Percentiles rank a stretch among this genome's conserved stretches.
These are phyloP conservation scores for Leersia perrieri DNA, from an alignment of 176 grass and related monocot species.

Conservation along the genomic window DNA sequence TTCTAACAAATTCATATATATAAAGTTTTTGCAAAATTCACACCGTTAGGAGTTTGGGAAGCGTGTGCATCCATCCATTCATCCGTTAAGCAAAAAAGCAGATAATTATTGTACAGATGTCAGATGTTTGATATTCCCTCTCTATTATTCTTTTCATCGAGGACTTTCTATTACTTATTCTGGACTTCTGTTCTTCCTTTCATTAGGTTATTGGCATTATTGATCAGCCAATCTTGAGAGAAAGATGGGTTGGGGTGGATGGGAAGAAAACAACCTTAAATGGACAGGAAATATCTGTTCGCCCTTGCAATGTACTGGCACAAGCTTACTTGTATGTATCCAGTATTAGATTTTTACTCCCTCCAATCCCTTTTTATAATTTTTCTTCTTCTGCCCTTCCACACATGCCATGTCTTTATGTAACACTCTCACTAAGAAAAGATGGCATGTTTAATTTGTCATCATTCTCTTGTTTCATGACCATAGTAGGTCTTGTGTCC, in stretches of 20 bases:
- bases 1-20: too few species aligned
- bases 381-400: neutral
- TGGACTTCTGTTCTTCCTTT: conserved; percentile 4
- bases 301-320: conserved; percentile 58
- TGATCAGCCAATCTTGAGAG: conserved; percentile 77
- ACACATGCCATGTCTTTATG: neutral
- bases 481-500: neutral
- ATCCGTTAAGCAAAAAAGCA: too few species aligned
- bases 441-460: neutral
- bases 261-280: conserved; percentile 82
- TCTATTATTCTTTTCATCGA: neutral
- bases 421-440: neutral
- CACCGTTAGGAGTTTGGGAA: too few species aligned
- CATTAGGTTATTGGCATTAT: conserved; percentile 81
- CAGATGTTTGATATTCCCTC: neutral
- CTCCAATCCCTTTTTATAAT: neutral
- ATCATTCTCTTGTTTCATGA: neutral
- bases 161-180: neutral
- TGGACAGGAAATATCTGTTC: conserved; percentile 66
- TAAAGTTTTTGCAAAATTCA: too few species aligned
- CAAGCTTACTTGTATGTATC: conserved; percentile 89
- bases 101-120: too few species aligned
- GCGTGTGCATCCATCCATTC: too few species aligned
- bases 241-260: conserved; percentile 82
- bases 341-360: neutral